phyloP scores from a whole-genome alignment of 768 basidiomycete genomes.

The Tylopilus rubrobrunneus region DNA sequence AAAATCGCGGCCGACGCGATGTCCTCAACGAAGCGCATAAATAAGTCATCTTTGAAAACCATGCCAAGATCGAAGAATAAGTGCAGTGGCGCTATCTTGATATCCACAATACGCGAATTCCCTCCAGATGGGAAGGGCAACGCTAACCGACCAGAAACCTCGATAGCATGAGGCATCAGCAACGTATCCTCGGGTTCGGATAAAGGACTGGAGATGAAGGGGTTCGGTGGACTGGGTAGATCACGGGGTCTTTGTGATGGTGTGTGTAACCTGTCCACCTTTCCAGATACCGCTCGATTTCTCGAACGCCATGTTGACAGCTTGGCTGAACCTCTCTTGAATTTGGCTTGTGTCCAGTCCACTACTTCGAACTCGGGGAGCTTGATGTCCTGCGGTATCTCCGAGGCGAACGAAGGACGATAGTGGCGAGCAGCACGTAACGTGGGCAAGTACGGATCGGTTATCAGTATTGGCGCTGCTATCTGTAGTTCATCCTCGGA shows the following conservation, averaged over 20 bases:
- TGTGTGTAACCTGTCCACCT: slow-evolving; percentile 15
- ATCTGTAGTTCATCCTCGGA: slow-evolving; percentile 18
- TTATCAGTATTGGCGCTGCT: slow-evolving; percentile 68
- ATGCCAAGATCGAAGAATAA: slow-evolving; percentile 67
- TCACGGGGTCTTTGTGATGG: slow-evolving; percentile 14
- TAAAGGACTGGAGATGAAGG: slow-evolving; percentile 18
- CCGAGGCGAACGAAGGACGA: slow-evolving; percentile 35
- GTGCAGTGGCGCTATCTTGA: slow-evolving; percentile 62
- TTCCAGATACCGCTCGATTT: slow-evolving; percentile 23
- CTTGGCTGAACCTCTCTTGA: slow-evolving; percentile 43
- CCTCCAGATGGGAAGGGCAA: background rate
- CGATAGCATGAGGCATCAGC: slow-evolving; percentile 15
- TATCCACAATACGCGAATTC: slow-evolving; percentile 15
- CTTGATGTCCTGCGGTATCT: slow-evolving; percentile 17
- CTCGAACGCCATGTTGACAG: slow-evolving; percentile 61
- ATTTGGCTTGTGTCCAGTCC: slow-evolving; percentile 56
- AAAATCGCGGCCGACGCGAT: slow-evolving; percentile 24
- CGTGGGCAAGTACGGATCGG: slow-evolving; percentile 59
- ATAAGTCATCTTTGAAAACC: slow-evolving; percentile 35
- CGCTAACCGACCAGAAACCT: slow-evolving; percentile 11
- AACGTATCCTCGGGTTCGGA: slow-evolving; percentile 15
- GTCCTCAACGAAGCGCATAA: slow-evolving; percentile 49
- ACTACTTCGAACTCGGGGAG: slow-evolving; percentile 56
- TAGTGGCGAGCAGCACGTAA: slow-evolving; percentile 50
- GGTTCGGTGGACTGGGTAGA: slow-evolving; percentile 15